These are phyloP conservation scores for Penicillium ucsense DNA, from an alignment of 495 filamentous ascomycete genomes.

Conservation along the genomic window DNA sequence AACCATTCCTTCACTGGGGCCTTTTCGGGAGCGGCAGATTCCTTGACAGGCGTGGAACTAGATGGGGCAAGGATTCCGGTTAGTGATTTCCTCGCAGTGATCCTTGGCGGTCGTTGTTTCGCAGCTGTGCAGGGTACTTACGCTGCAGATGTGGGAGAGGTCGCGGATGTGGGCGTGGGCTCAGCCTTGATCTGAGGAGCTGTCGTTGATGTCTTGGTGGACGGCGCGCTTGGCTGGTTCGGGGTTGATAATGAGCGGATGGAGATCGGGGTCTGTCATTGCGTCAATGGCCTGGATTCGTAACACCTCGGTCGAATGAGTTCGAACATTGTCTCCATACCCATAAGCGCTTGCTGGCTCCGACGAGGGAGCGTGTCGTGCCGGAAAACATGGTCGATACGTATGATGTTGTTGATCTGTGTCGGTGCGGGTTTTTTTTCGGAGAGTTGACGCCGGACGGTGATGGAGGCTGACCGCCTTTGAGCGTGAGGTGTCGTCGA, in stretches of 20 bases:
- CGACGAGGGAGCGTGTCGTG: constrained; percentile 17
- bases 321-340: constrained; percentile 4
- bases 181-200: constrained; percentile 2
- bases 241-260: constrained; percentile 19
- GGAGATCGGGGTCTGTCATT: constrained; percentile 13
- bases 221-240: constrained; percentile 10
- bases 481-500: background rate
- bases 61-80: background rate
- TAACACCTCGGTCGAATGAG: background rate
- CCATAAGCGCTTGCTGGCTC: constrained; percentile 11
- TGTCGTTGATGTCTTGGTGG: constrained; percentile 7
- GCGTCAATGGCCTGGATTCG: background rate
- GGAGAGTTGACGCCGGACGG: background rate
- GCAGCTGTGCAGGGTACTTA: background rate
- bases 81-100: background rate
- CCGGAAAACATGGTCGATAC: constrained; percentile 17
- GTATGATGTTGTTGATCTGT: background rate
- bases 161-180: background rate
- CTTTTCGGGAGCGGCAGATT: constrained; percentile 2
- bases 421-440: constrained; percentile 13
- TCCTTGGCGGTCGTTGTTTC: background rate
- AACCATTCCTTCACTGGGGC: constrained; percentile 23
- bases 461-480: constrained; percentile 12
- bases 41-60: constrained; percentile 6
- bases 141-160: background rate